Conservation (phyloP, 768 basidiomycete genomes). For the Phylloporus rhodoxanthus region DNA sequence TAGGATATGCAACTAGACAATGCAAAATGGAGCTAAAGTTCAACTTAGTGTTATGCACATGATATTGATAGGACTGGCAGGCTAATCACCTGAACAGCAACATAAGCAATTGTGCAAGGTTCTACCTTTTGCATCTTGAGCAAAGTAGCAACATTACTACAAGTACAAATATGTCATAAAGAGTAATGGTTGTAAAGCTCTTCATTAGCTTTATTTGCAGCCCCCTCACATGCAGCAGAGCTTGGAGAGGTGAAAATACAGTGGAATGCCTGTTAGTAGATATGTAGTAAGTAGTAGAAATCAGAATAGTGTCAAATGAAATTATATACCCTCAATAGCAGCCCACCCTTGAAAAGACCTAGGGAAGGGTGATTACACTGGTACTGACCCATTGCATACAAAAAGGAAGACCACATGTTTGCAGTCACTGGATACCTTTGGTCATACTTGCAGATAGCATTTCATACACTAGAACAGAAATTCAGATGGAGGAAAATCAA, state of each 20-base stretch:
- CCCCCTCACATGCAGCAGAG: background rate
- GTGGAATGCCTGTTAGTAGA: conserved; percentile 10
- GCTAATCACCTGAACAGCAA: conserved; percentile 19
- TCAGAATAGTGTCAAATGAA: background rate
- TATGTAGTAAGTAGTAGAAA: too few species aligned
- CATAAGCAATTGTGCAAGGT: conserved; percentile 21
- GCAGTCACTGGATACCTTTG: background rate
- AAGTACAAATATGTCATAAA: background rate
- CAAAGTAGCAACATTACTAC: conserved; percentile 3
- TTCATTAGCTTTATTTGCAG: background rate
- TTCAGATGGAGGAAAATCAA: background rate
- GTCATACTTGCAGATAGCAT: background rate
- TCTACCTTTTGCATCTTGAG: conserved; percentile 10
- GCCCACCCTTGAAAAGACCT: conserved; percentile 1
- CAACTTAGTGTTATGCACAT: background rate
- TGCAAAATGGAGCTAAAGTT: conserved; percentile 13
- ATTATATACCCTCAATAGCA: conserved; percentile 1
- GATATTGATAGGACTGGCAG: background rate
- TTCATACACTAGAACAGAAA: background rate
- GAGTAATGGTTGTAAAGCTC: background rate
- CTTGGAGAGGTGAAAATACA: conserved; percentile 8
- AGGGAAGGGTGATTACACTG: background rate
- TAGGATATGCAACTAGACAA: conserved; percentile 7
- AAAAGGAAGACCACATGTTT: conserved; percentile 6
- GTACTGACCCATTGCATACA: background rate